These are phyloP conservation scores for Aegle marmelos DNA, from an alignment of 345 rosid species.

Conservation along the genomic window DNA sequence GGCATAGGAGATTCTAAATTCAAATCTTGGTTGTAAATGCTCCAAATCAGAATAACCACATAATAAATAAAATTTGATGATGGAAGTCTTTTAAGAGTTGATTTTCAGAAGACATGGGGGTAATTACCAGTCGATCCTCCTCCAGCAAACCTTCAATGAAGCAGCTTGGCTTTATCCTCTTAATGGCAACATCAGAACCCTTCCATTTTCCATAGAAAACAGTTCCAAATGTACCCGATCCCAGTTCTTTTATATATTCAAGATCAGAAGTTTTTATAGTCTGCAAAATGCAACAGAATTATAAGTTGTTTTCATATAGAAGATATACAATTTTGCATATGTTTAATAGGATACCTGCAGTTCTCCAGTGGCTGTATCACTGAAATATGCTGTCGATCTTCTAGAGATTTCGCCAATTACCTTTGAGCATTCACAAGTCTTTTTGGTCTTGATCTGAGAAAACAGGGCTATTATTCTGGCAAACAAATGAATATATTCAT, in stretches of 20 bases:
- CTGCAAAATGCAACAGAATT: slow-evolving; percentile 21
- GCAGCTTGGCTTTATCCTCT: slow-evolving; percentile 34
- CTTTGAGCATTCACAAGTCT: slow-evolving; percentile 12
- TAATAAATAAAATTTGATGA: too few species aligned
- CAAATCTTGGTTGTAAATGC: not conserved
- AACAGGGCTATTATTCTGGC: not conserved
- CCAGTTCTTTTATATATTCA: slow-evolving; percentile 31
- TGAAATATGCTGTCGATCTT: slow-evolving; percentile 4
- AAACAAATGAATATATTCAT: not conserved
- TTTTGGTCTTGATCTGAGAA: slow-evolving; percentile 15
- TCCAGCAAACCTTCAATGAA: slow-evolving; percentile 16
- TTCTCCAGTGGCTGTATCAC: slow-evolving; percentile 19
- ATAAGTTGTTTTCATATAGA: not conserved
- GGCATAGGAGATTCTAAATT: not conserved
- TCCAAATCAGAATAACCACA: too few species aligned
- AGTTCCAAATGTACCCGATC: slow-evolving; percentile 40
- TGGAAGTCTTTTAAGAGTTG: too few species aligned
- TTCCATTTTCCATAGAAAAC: slow-evolving; percentile 44
- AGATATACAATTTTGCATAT: not conserved
- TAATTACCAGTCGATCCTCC: slow-evolving; percentile 31
- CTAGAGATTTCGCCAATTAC: slow-evolving; percentile 17
- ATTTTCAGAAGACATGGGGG: not conserved
- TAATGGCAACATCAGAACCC: slow-evolving; percentile 44
- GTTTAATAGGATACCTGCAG: slow-evolving; percentile 35
- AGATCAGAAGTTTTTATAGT: slow-evolving; percentile 31